Conservation (phyloP, 768 basidiomycete species). For the Porphyrellus cyaneotinctus region DNA sequence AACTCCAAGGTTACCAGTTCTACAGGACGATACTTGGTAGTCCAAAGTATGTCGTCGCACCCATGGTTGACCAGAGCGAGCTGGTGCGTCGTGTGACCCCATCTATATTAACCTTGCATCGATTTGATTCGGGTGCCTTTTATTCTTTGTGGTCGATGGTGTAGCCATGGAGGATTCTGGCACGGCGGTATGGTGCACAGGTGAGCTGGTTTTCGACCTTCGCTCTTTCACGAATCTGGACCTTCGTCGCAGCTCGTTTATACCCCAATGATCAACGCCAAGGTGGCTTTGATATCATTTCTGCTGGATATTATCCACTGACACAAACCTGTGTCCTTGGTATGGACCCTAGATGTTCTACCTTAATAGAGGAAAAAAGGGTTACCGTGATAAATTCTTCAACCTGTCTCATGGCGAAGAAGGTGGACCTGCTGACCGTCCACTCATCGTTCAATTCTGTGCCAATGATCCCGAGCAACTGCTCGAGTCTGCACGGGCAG, state of each 20-base stretch:
- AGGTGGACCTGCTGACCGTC: constrained; percentile 70
- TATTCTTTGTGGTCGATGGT: background rate
- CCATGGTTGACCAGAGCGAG: constrained; percentile 99
- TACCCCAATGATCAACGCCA: constrained; percentile 98
- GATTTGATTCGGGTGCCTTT: background rate
- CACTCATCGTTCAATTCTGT: constrained; percentile 90
- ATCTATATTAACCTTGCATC: too few relatives aligned
- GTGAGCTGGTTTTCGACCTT: constrained; percentile 33
- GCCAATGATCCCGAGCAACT: constrained; percentile 82
- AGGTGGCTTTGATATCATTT: constrained; percentile 38
- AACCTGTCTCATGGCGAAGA: constrained; percentile 74
- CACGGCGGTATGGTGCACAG: constrained; percentile 76
- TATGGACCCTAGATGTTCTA: constrained; percentile 53
- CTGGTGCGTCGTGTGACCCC: too few relatives aligned
- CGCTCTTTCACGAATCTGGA: too few relatives aligned
- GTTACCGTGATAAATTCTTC: constrained; percentile 62
- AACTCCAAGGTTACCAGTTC: constrained; percentile 78
- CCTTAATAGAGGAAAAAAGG: constrained; percentile 30
- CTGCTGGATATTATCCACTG: background rate
- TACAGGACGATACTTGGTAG: constrained; percentile 74
- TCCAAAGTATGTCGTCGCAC: constrained; percentile 91
- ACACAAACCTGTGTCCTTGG: background rate
- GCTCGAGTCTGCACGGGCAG: constrained; percentile 68
- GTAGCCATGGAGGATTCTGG: constrained; percentile 87
- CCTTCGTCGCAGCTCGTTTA: constrained; percentile 62